A percentile compares a stretch with the other conserved stretches of the same genome.
phyloP scores from a whole-genome alignment of 352 stramenopile species.

The Globisporangium carolinianum region DNA sequence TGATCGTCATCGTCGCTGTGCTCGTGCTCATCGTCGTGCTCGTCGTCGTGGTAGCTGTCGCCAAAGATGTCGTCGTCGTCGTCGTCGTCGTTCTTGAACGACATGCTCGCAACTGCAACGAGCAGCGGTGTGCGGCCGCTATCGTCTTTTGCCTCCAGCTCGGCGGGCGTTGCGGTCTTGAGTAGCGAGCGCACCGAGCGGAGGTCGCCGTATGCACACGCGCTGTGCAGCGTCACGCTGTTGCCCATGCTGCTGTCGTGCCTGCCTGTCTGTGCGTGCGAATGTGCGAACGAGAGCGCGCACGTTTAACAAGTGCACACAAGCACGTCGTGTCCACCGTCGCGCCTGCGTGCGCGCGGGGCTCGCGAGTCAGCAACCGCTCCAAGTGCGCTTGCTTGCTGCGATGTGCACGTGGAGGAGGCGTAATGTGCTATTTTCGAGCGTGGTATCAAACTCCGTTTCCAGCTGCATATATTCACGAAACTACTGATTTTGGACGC shows the following conservation, averaged over 20 bases:
- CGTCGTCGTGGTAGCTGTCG: slow-evolving; percentile 24
- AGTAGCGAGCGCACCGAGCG: slow-evolving; percentile 48
- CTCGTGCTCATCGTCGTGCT: slow-evolving; percentile 10
- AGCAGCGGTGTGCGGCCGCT: slow-evolving; percentile 71
- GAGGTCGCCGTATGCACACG: slow-evolving; percentile 72
- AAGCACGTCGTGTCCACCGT: no score
- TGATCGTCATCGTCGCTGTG: slow-evolving; percentile 5
- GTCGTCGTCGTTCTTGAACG: slow-evolving; percentile 36
- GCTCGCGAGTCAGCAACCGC: no score
- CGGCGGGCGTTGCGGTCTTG: slow-evolving; percentile 42
- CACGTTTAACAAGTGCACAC: no score
- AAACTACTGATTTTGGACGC: no score
- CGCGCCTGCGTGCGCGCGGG: no score
- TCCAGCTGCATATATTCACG: no score
- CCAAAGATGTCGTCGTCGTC: slow-evolving; percentile 19
- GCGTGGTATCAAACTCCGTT: no score
- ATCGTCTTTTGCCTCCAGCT: slow-evolving; percentile 71
- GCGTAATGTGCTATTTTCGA: no score
- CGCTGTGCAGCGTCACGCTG: slow-evolving; percentile 72
- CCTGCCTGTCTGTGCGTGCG: no score
- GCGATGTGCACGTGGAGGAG: no score
- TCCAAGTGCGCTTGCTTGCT: no score
- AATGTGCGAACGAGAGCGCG: no score
- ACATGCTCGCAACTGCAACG: slow-evolving; percentile 56
- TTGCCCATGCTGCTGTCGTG: slow-evolving; percentile 56